Evolutionary conservation across 192 early-diverging fungal genomes (phyloP).

Genomic region (Dispira simplex): DNA sequence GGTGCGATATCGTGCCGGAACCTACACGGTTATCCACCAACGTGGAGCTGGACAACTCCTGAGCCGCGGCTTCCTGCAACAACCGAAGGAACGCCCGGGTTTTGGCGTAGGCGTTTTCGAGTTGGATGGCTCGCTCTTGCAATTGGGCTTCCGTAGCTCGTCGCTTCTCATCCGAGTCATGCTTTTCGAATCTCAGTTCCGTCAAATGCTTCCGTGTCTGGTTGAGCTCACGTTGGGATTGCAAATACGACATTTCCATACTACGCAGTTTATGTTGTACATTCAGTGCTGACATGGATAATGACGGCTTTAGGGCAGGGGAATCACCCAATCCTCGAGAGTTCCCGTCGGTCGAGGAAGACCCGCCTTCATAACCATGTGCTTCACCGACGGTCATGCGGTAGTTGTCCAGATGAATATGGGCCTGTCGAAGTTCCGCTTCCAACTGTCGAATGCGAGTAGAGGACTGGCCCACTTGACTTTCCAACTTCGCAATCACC

Average conservation of each 20-base stretch:
- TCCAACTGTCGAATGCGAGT: slow-evolving; percentile 5
- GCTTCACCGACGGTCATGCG: background rate
- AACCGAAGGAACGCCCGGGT: slow-evolving; percentile 21
- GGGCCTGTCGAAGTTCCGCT: background rate
- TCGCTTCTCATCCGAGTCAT: slow-evolving; percentile 23
- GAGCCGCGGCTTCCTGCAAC: slow-evolving; percentile 16
- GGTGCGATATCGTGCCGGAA: background rate
- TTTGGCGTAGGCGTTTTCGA: slow-evolving; percentile 22
- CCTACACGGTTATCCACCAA: background rate
- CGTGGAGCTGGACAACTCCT: background rate
- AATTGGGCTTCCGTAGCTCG: slow-evolving; percentile 20
- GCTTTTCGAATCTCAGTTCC: slow-evolving; percentile 18
- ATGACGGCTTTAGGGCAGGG: no score
- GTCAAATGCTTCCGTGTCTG: slow-evolving; percentile 24
- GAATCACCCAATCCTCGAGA: no score
- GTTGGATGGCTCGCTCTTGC: slow-evolving; percentile 19
- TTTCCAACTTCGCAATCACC: slow-evolving; percentile 1
- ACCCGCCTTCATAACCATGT: background rate
- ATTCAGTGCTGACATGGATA: slow-evolving; percentile 12
- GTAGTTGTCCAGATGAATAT: background rate
- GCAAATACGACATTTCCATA: slow-evolving; percentile 19
- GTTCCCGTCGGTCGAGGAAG: background rate
- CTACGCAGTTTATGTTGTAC: slow-evolving; percentile 12
- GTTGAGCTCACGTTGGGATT: slow-evolving; percentile 24
- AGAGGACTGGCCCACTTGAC: background rate